phyloP scores from a whole-genome alignment of 2,329 filamentous ascomycete genomes.

The Daldinia sp. region DNA sequence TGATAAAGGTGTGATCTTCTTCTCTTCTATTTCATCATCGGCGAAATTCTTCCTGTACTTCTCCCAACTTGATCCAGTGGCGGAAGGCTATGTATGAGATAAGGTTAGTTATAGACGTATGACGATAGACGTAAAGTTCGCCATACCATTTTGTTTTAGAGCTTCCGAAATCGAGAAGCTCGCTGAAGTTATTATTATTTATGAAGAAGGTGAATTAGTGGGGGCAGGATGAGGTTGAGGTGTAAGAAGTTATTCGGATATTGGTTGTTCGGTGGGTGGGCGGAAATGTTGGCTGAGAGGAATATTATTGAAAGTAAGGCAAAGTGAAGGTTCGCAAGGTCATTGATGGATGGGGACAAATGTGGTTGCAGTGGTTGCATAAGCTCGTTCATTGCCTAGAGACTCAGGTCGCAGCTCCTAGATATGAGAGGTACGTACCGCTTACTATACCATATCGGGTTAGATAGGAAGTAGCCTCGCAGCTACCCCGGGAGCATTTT shows the following conservation, averaged over 20 bases:
- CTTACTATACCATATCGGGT: conserved; percentile 24
- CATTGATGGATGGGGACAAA: conserved; percentile 29
- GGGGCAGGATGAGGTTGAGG: background rate
- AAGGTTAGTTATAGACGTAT: conserved; percentile 40
- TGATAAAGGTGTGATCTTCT: conserved; percentile 97
- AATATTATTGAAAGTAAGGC: conserved; percentile 21
- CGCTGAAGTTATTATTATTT: conserved; percentile 15
- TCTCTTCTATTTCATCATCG: conserved; percentile 97
- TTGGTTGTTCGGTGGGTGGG: conserved; percentile 18
- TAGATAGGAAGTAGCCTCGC: conserved; percentile 48
- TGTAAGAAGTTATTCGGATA: conserved; percentile 3
- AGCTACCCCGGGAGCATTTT: conserved; percentile 49
- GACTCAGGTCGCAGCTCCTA: background rate
- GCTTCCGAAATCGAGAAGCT: conserved; percentile 46
- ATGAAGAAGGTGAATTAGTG: background rate
- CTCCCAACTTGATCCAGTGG: conserved; percentile 95
- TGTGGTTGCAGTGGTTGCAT: conserved; percentile 41
- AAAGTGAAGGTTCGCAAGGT: conserved; percentile 24
- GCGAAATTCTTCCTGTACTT: conserved; percentile 98
- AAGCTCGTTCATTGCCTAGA: conserved; percentile 50
- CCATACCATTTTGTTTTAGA: conserved; percentile 51
- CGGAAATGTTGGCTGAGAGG: conserved; percentile 26
- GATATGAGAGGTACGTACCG: conserved; percentile 6
- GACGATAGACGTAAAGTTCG: conserved; percentile 15
- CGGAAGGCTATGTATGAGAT: conserved; percentile 86